phyloP scores from a whole-genome alignment of 768 basidiomycete genomes.

The Strobilomyces confusus region DNA sequence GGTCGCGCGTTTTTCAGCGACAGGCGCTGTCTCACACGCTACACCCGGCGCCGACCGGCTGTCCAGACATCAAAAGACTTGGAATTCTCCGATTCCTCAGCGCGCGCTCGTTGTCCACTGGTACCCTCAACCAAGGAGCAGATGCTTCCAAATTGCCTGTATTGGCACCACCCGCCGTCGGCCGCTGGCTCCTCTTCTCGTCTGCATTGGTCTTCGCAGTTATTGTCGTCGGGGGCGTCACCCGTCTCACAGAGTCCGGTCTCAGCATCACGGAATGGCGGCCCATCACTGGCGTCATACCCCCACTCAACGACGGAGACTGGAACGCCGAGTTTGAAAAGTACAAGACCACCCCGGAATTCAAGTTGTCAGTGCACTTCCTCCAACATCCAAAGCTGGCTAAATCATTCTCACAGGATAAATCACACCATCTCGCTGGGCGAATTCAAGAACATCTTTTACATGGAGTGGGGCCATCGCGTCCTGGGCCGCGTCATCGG shows the following conservation, averaged over 20 bases:
- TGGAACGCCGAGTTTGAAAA: conserved; percentile 92
- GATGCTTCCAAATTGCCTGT: conserved; percentile 41
- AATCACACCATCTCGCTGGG: conserved; percentile 84
- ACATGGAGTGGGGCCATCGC: conserved; percentile 98
- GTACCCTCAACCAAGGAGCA: conserved; percentile 15
- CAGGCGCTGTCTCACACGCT: background rate
- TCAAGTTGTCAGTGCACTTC: conserved; percentile 69
- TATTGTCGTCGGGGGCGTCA: conserved; percentile 93
- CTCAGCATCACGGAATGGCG: conserved; percentile 98
- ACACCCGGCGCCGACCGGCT: conserved; percentile 3
- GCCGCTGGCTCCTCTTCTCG: conserved; percentile 81
- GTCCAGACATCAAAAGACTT: background rate
- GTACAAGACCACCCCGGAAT: conserved; percentile 93
- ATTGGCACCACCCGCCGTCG: conserved; percentile 66
- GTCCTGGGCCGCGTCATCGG: conserved; percentile 87
- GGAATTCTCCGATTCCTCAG: conserved; percentile 19
- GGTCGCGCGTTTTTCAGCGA: conserved; percentile 8
- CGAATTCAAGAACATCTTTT: conserved; percentile 95
- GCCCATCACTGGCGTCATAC: conserved; percentile 84
- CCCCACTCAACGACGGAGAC: conserved; percentile 68
- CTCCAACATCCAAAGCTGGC: background rate
- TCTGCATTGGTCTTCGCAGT: conserved; percentile 87
- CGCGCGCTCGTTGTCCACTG: conserved; percentile 40
- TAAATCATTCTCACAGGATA: conserved; percentile 45
- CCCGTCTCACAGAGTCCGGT: conserved; percentile 95